Percentiles rank a stretch among this genome's conserved stretches.
Evolutionary conservation across 352 stramenopile species (phyloP).

Genomic region (Phytophthora rubi): DNA sequence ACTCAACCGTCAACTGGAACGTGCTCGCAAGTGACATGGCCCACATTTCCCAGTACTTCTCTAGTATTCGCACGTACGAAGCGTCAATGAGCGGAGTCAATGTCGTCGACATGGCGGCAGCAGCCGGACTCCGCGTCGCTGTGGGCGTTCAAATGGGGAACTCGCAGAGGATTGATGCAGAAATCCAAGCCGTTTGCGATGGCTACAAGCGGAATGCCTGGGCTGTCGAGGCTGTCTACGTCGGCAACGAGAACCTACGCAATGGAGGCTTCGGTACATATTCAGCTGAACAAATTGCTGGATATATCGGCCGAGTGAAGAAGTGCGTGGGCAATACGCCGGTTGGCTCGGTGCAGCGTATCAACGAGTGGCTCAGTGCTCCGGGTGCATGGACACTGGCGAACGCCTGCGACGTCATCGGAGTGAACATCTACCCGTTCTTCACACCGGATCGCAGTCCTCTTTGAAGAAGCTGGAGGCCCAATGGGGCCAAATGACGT

Average conservation of each 20-base stretch:
- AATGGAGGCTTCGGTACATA: constrained; percentile 48
- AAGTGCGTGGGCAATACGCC: constrained; percentile 49
- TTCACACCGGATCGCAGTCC: constrained; percentile 41
- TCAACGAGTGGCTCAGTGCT: constrained; percentile 58
- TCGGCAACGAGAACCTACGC: constrained; percentile 71
- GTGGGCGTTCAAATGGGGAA: constrained; percentile 65
- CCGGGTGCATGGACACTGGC: constrained; percentile 38
- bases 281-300: constrained; percentile 39
- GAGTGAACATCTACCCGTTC: constrained; percentile 58
- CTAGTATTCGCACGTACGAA: not conserved
- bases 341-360: constrained; percentile 66
- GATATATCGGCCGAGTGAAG: constrained; percentile 56
- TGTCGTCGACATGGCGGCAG: not conserved
- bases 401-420: constrained; percentile 36
- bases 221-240: constrained; percentile 66
- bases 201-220: constrained; percentile 42
- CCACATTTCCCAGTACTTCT: not conserved
- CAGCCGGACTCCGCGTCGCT: constrained; percentile 28
- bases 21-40: not conserved
- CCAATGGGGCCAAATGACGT: constrained; percentile 49
- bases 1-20: not conserved
- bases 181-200: constrained; percentile 61
- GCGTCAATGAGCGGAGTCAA: not conserved
- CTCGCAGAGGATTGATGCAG: constrained; percentile 32
- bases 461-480: constrained; percentile 54